These are phyloP conservation scores for Limonomyces culmigenus DNA, from an alignment of 1,284 basidiomycete species.

Conservation along the genomic window DNA sequence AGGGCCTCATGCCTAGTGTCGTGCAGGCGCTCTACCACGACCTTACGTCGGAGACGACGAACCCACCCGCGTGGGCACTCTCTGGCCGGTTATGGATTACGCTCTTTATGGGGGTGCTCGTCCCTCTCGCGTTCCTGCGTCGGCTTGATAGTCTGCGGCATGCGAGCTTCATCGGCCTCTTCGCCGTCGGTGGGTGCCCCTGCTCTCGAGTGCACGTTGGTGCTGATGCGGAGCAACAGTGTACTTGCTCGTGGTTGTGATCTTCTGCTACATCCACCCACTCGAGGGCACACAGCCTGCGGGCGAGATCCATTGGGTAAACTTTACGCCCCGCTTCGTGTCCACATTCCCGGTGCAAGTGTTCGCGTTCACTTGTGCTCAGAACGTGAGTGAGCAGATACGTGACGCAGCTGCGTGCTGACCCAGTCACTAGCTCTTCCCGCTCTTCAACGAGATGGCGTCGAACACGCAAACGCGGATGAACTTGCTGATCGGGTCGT, in stretches of 20 bases:
- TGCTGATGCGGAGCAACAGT: constrained; percentile 19
- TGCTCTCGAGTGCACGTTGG: background rate
- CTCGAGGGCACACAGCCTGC: constrained; percentile 35
- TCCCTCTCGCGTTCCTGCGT: constrained; percentile 79
- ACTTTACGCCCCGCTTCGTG: constrained; percentile 65
- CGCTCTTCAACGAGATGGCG: constrained; percentile 86
- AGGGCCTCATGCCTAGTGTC: constrained; percentile 91
- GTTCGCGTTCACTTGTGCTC: constrained; percentile 83
- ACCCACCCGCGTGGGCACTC: constrained; percentile 57
- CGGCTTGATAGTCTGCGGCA: constrained; percentile 71
- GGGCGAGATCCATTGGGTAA: constrained; percentile 55
- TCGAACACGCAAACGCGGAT: constrained; percentile 70
- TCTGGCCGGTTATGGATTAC: constrained; percentile 76
- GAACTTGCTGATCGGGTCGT: constrained; percentile 75
- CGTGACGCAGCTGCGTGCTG: background rate
- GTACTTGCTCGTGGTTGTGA: constrained; percentile 61
- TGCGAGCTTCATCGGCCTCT: constrained; percentile 75
- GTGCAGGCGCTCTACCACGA: constrained; percentile 70
- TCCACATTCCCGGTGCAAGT: constrained; percentile 90
- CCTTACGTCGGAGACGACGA: constrained; percentile 42
- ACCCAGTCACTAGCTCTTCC: constrained; percentile 46
- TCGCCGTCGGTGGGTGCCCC: constrained; percentile 55
- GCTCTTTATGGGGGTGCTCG: constrained; percentile 66
- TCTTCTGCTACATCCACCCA: constrained; percentile 59
- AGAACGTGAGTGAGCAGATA: constrained; percentile 48